Evolutionary conservation across 495 filamentous ascomycete species (phyloP), one percentile per base, ranked within the genome.

Genomic region (Aspergillus coremiiformis): DNA sequence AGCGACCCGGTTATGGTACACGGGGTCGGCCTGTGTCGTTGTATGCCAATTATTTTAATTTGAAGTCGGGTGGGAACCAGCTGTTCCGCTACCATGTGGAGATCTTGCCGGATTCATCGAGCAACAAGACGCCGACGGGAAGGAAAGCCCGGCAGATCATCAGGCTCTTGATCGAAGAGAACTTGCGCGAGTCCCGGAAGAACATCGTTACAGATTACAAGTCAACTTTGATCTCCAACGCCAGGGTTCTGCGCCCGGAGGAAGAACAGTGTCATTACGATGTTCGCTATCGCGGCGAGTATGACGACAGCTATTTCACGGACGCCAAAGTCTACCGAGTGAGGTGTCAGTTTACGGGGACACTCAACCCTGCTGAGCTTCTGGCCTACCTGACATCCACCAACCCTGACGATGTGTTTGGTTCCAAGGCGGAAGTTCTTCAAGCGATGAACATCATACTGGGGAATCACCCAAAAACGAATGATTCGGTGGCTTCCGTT

Each of bases 31-130:
- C 62, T 15, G 68, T 83, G 4, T 61, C 65, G 6, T 69, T 88
- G 0, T 85, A 78, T 72, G 74, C 84, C 30, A 88, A 88, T 62
- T 85, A 84, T 51, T 79, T 86, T 55, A 66, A 75, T 3, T 48
- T 88, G 20, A 67, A 69, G 20, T 60, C 66, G 0, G 54, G 57
- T 23, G 74, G 52, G 55, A 70, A 56, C 39, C 56, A 49, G 17
- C 60, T 56, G 37, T 80, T 62, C 48, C 69, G 71, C 39, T 70
- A 75, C 50, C 61, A 68, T 47, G 51, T 69, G 35, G 52, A 60
- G 17, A 63, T 73, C 26, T 49, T 37, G 5, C 61, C 56, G 10
- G 61, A 65, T 11, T 33, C 51, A n/a, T 39, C 50, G 7, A 54
- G 59, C 44, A 54, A 70, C 56, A 37, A 65, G 17, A 5, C 15